phyloP scores from a whole-genome alignment of 306 rosid genomes.

The Quillaja saponaria region DNA sequence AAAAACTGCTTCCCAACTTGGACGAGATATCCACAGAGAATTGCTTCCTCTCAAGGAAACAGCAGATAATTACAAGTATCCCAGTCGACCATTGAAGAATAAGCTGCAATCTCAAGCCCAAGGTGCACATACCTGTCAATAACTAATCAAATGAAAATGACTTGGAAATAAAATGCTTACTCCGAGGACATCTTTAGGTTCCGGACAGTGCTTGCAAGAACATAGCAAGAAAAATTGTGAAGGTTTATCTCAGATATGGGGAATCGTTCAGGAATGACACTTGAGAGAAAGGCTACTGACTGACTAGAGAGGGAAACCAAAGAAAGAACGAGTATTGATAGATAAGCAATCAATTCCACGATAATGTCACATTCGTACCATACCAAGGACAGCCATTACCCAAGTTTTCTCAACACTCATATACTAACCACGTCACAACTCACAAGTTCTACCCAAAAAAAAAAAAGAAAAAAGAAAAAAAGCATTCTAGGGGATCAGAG shows the following conservation, averaged over 20 bases:
- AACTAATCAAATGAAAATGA: slow-evolving; percentile 69
- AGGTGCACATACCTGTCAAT: slow-evolving; percentile 83
- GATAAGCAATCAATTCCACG: too few species aligned
- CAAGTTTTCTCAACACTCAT: too few species aligned
- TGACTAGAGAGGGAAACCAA: too few species aligned
- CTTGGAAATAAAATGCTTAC: slow-evolving; percentile 64
- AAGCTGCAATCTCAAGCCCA: slow-evolving; percentile 99
- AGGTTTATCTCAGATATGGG: not conserved
- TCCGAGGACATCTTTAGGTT: slow-evolving; percentile 45
- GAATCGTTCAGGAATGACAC: slow-evolving; percentile 21
- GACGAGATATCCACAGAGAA: slow-evolving; percentile 66
- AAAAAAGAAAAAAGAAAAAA: too few species aligned
- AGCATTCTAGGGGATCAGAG: not conserved
- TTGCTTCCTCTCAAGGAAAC: slow-evolving; percentile 78
- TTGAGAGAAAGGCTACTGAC: slow-evolving; percentile 7
- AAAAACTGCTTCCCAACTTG: slow-evolving; percentile 95
- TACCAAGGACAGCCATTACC: too few species aligned
- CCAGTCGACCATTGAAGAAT: slow-evolving; percentile 98
- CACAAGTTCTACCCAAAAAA: too few species aligned
- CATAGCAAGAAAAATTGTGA: slow-evolving; percentile 19
- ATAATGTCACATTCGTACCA: too few species aligned
- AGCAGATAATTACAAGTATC: slow-evolving; percentile 81
- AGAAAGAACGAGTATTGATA: too few species aligned
- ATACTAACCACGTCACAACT: too few species aligned
- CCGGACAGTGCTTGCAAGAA: slow-evolving; percentile 30